Evolutionary conservation across 352 stramenopile species (phyloP).

Genomic region (Thalassiosira mediterranea): DNA sequence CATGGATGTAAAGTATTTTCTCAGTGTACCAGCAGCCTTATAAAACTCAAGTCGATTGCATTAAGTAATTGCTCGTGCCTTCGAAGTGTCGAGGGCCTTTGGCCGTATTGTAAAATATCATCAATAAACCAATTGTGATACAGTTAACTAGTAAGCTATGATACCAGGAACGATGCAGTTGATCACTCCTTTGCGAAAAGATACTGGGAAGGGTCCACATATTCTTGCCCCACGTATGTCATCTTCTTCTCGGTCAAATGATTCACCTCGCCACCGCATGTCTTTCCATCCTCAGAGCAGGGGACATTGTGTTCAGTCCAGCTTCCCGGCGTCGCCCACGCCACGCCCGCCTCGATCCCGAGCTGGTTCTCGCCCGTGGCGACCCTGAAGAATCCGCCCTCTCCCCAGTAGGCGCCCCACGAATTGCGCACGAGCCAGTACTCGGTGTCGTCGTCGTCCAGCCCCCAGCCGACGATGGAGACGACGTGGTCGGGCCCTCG

Average conservation of each 20-base stretch:
- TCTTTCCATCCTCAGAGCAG: conserved; percentile 75
- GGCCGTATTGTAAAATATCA: too few relatives aligned
- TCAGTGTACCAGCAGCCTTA: too few relatives aligned
- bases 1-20: too few relatives aligned
- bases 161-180: too few relatives aligned
- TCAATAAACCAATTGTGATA: too few relatives aligned
- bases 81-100: too few relatives aligned
- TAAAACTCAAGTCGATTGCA: too few relatives aligned
- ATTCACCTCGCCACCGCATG: conserved; percentile 45
- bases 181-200: conserved; percentile 1
- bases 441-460: conserved; percentile 85
- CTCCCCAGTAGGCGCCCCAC: conserved; percentile 73
- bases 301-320: conserved; percentile 74
- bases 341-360: conserved; percentile 52
- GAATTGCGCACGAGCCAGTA: conserved; percentile 89
- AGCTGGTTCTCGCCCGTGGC: conserved; percentile 56
- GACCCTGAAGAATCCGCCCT: conserved; percentile 92
- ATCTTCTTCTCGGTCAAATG: conserved; percentile 14
- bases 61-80: too few relatives aligned
- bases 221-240: conserved; percentile 36
- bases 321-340: conserved; percentile 56
- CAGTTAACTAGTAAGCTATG: too few relatives aligned
- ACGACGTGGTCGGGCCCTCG: conserved; percentile 90
- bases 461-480: conserved; percentile 95
- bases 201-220: conserved; percentile 67